Percentiles rank a stretch among this genome's conserved stretches.
Evolutionary conservation across 768 basidiomycete species (phyloP).

Genomic region (Trametes cinnabarina): DNA sequence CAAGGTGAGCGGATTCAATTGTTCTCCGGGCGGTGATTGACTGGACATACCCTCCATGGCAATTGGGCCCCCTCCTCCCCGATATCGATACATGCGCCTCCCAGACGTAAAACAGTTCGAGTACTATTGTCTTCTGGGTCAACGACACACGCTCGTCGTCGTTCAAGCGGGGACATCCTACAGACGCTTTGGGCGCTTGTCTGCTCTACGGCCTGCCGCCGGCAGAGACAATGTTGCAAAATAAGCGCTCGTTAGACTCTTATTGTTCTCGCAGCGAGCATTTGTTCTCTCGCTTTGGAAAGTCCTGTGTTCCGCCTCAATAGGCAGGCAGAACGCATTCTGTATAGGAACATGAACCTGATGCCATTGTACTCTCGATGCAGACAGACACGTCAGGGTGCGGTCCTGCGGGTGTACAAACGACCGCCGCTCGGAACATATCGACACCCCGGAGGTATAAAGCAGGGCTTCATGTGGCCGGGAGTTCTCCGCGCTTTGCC

Average conservation of each 20-base stretch:
- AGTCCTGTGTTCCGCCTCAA: not conserved
- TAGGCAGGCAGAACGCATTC: not conserved
- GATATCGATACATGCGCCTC: no score
- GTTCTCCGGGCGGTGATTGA: no score
- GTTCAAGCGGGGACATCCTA: no score
- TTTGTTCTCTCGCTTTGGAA: conserved; percentile 10
- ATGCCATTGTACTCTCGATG: conserved; percentile 1
- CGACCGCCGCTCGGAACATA: not conserved
- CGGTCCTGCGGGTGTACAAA: not conserved
- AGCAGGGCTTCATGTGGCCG: not conserved
- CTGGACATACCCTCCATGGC: no score
- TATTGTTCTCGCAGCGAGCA: conserved; percentile 1
- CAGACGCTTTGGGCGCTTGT: not conserved
- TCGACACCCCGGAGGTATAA: not conserved
- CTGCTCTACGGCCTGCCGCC: not conserved
- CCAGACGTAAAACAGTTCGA: no score
- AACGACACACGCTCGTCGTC: no score
- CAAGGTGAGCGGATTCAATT: no score
- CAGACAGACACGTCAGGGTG: not conserved
- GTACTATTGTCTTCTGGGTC: no score
- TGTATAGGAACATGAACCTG: not conserved
- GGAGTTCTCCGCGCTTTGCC: not conserved
- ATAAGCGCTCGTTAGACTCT: not conserved
- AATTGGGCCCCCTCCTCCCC: no score
- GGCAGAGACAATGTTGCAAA: not conserved